Evolutionary conservation across 1,139 yeast species (phyloP).

Genomic region (Tardiomyces blankii): DNA sequence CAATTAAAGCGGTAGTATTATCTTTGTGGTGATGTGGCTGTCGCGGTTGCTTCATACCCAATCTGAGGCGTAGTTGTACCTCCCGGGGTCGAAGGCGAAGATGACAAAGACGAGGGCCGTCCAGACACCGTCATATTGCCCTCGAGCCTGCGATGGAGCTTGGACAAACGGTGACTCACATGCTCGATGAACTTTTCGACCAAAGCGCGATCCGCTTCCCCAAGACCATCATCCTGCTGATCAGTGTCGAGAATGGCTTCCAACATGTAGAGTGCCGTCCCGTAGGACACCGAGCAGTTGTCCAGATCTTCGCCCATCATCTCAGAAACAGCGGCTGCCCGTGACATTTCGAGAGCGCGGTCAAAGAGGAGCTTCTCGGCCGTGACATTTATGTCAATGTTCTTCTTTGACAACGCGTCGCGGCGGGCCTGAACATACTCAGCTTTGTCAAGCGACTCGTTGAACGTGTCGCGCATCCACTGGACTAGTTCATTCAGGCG

Average conservation of each 20-base stretch:
- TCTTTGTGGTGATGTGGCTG: too few relatives aligned
- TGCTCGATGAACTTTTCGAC: slow-evolving; percentile 48
- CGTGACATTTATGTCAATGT: slow-evolving; percentile 28
- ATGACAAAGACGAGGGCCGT: too few relatives aligned
- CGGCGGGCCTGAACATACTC: slow-evolving; percentile 49
- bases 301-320: slow-evolving; percentile 61
- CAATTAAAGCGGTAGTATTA: too few relatives aligned
- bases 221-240: slow-evolving; percentile 32
- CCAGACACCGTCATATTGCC: too few relatives aligned
- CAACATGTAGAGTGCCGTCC: slow-evolving; percentile 92
- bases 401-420: slow-evolving; percentile 4
- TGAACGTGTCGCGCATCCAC: slow-evolving; percentile 84
- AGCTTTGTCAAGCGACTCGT: slow-evolving; percentile 81
- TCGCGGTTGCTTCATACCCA: too few relatives aligned
- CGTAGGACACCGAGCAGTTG: slow-evolving; percentile 80
- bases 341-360: slow-evolving; percentile 84
- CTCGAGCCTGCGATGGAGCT: slow-evolving; percentile 7
- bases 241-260: slow-evolving; percentile 59
- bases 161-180: slow-evolving; percentile 21
- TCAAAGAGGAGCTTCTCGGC: slow-evolving; percentile 86
- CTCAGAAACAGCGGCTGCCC: slow-evolving; percentile 85
- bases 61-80: too few relatives aligned
- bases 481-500: slow-evolving; percentile 75
- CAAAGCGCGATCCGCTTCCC: slow-evolving; percentile 58
- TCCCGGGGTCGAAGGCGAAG: too few relatives aligned